phyloP scores from a whole-genome alignment of 805 yeast genomes.

The Maudiozyma serrabonitensis region DNA sequence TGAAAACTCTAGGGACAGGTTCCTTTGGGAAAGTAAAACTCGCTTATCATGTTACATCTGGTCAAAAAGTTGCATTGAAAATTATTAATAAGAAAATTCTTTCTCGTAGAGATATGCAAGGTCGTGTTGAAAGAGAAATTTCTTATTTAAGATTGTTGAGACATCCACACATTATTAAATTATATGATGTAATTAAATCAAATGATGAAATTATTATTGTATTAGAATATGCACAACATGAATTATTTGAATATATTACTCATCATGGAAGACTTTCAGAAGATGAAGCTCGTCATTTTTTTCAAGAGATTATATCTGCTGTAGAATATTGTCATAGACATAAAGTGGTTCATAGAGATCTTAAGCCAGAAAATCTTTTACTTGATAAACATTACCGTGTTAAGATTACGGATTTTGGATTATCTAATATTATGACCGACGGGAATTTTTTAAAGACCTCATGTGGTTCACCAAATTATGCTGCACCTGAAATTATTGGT shows the following conservation, averaged over 20 bases:
- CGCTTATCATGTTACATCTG: constrained; percentile 81
- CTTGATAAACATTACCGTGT: constrained; percentile 85
- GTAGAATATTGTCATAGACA: constrained; percentile 94
- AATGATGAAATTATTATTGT: constrained; percentile 95
- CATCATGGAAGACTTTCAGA: constrained; percentile 90
- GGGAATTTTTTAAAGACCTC: constrained; percentile 91
- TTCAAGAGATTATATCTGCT: constrained; percentile 93
- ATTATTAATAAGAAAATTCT: constrained; percentile 85
- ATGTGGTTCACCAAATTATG: constrained; percentile 94
- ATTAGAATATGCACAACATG: constrained; percentile 93
- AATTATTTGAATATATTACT: constrained; percentile 90
- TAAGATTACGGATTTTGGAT: constrained; percentile 92
- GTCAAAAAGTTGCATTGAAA: constrained; percentile 85
- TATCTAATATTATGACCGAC: constrained; percentile 93
- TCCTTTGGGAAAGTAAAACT: constrained; percentile 93
- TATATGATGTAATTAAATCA: constrained; percentile 90
- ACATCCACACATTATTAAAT: constrained; percentile 92
- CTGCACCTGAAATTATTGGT: constrained; percentile 93
- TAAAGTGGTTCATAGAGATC: constrained; percentile 91
- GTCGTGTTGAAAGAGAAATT: constrained; percentile 88
- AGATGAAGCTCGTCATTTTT: constrained; percentile 81
- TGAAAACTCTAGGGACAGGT: constrained; percentile 90
- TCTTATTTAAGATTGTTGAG: constrained; percentile 76
- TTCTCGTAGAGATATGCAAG: constrained; percentile 95
- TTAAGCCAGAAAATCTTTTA: constrained; percentile 88